phyloP scores from a whole-genome alignment of 176 grass and related monocot genomes.

The Bothriochloa decipiens region DNA sequence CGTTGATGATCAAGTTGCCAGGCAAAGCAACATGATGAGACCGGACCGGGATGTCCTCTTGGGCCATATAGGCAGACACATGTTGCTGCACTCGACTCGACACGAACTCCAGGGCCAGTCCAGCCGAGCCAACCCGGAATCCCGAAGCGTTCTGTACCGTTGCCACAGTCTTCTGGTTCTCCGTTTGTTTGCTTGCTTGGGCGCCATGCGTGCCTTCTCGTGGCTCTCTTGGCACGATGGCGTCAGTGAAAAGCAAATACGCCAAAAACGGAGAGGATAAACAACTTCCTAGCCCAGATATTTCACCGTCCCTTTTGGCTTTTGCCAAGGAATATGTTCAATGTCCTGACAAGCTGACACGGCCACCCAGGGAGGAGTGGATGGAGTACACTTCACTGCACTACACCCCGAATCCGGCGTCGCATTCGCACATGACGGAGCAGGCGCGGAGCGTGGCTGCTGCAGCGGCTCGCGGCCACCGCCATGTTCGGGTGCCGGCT shows the following conservation, averaged over 20 bases:
- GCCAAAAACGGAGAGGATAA: neutral
- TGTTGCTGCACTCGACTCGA: neutral
- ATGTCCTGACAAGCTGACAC: slow-evolving; percentile 35
- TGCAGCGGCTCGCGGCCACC: neutral
- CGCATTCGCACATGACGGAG: slow-evolving; percentile 45
- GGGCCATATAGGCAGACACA: slow-evolving; percentile 25
- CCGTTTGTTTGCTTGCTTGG: neutral
- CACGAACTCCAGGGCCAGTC: neutral
- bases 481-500: slow-evolving; percentile 31
- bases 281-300: neutral
- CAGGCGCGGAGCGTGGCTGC: neutral
- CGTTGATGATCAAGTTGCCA: neutral
- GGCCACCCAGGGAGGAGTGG: neutral
- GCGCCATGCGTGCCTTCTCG: neutral
- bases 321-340: slow-evolving; percentile 35
- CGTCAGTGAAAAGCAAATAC: neutral
- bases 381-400: slow-evolving; percentile 30
- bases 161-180: neutral
- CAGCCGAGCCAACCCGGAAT: neutral
- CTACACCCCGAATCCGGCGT: slow-evolving; percentile 20
- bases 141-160: neutral
- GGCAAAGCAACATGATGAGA: slow-evolving; percentile 39
- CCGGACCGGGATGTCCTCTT: slow-evolving; percentile 12
- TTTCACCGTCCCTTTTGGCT: neutral
- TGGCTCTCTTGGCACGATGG: neutral